Conservation (phyloP, 371 early-diverging fungal genomes). For the Haplosporangium sp. region DNA sequence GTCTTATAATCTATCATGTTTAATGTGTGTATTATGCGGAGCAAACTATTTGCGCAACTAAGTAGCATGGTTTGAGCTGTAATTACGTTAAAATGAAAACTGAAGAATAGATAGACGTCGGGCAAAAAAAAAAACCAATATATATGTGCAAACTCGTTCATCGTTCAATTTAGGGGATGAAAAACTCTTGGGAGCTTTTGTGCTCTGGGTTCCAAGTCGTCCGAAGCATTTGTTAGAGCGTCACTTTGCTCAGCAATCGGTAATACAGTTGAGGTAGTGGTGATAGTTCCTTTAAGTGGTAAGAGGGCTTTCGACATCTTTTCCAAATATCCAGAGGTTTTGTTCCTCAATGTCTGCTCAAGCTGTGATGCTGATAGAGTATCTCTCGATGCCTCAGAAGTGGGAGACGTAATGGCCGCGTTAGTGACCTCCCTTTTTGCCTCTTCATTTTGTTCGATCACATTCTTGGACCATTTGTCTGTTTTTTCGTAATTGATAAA, state of each 20-base stretch:
- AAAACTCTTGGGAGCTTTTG: conserved; percentile 40
- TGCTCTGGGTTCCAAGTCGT: conserved; percentile 6
- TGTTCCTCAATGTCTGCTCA: conserved; percentile 24
- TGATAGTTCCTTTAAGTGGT: conserved; percentile 6
- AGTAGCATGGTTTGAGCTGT: too few species aligned
- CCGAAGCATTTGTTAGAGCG: not conserved
- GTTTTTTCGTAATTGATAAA: not conserved
- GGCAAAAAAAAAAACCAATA: not conserved
- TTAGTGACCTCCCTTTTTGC: conserved; percentile 12
- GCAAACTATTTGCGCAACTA: conserved; percentile 1
- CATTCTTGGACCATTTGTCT: conserved; percentile 55
- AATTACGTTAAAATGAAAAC: not conserved
- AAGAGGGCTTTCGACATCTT: conserved; percentile 49
- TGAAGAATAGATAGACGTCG: not conserved
- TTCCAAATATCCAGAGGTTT: conserved; percentile 45
- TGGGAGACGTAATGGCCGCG: conserved; percentile 4
- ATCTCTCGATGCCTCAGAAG: conserved; percentile 29
- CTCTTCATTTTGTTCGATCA: conserved; percentile 28
- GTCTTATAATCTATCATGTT: too few species aligned
- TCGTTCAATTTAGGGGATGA: conserved; percentile 25
- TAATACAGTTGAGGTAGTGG: not conserved
- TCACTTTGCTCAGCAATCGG: not conserved
- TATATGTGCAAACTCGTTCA: too few species aligned
- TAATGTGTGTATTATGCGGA: not conserved
- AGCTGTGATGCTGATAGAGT: conserved; percentile 9